Percentiles rank a stretch among this genome's conserved stretches.
Evolutionary conservation across 164 flowering plant species (phyloP).

Genomic region (Tetrastigma voinierianum): DNA sequence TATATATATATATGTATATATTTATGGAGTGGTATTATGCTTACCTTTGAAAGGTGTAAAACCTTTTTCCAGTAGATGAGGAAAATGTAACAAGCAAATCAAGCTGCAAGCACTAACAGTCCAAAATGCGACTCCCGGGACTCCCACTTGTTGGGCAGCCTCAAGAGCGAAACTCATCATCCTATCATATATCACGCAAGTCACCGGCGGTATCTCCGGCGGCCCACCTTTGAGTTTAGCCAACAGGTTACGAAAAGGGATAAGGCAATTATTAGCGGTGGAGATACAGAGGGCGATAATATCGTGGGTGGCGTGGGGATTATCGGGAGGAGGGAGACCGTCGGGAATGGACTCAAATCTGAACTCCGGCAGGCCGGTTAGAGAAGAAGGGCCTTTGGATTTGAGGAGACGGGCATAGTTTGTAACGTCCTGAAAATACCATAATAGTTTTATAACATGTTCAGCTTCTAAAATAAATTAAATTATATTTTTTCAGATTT

Average conservation of each 20-base stretch:
- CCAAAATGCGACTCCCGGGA: slow-evolving; percentile 44
- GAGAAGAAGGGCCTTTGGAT: slow-evolving; percentile 33
- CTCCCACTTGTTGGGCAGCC: slow-evolving; percentile 39
- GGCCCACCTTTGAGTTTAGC: slow-evolving; percentile 16
- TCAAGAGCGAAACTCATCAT: slow-evolving; percentile 44
- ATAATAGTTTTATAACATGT: no score
- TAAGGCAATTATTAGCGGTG: slow-evolving; percentile 19
- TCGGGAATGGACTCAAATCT: slow-evolving; percentile 48
- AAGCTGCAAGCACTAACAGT: slow-evolving; percentile 55
- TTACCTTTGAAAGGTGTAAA: slow-evolving; percentile 48
- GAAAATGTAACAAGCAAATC: slow-evolving; percentile 34
- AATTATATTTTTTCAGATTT: no score
- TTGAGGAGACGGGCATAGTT: slow-evolving; percentile 36
- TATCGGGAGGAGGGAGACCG: slow-evolving; percentile 40
- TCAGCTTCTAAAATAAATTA: no score
- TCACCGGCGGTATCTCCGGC: slow-evolving; percentile 31
- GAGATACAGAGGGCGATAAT: slow-evolving; percentile 35
- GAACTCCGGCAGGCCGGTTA: slow-evolving; percentile 32
- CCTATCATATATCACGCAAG: slow-evolving; percentile 46
- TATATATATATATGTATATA: no score
- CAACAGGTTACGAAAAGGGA: slow-evolving; percentile 31
- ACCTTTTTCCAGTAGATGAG: slow-evolving; percentile 29
- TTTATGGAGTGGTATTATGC: no score
- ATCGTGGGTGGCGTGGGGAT: slow-evolving; percentile 41
- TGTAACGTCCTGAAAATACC: no score